Base-by-base conservation (phyloP, 495 filamentous ascomycete species). In the Aspergillus cavernicola region DNA sequence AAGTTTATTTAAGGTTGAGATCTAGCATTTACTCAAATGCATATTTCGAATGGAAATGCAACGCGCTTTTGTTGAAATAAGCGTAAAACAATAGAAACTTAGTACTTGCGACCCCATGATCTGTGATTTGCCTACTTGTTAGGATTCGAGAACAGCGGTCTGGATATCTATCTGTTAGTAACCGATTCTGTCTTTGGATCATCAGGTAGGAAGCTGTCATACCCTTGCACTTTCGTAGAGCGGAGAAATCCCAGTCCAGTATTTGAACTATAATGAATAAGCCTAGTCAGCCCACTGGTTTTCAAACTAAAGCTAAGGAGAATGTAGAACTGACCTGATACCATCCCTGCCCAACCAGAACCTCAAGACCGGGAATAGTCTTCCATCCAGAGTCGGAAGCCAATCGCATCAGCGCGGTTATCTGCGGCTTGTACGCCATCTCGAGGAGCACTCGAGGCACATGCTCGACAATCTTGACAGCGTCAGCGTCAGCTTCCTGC, bases 341-440 rank as follows among this genome's bases (percentile, higher is more conserved):
- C 61, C 90, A 84, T 9, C 90, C 92, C 71, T 98, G 93, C 19
- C 87, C 90, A 57, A 90, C 85, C 58, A 99, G 74, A 36, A 90
- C 91, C 73, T 99, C 93, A 50, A 97, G 67, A 2, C 93, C 93
- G 6, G 89, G 83, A 55, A 97, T 86, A 5, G 80, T 91, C 48
- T 67, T 77, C 95, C 93, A 99, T n/a, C 89, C 90, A 5, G 80
- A 77, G 56, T 88, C 83, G 55, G 81, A 73, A 4, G 95, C 92
- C 60, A 96, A 68, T 66, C 84, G 78, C 89, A 97, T 97, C 62
- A 97, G 64, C 20, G 87, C 77, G 12, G 93, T 99, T 23, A 86
- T 78, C 0, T 80, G 66, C 22, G 93, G 95, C 66, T 87, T 95
- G 68, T 99, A 99, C 4, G 93, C 92, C 93, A 99, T 97, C 74